phyloP scores from a whole-genome alignment of 768 basidiomycete species.

The Suillus bovinus region DNA sequence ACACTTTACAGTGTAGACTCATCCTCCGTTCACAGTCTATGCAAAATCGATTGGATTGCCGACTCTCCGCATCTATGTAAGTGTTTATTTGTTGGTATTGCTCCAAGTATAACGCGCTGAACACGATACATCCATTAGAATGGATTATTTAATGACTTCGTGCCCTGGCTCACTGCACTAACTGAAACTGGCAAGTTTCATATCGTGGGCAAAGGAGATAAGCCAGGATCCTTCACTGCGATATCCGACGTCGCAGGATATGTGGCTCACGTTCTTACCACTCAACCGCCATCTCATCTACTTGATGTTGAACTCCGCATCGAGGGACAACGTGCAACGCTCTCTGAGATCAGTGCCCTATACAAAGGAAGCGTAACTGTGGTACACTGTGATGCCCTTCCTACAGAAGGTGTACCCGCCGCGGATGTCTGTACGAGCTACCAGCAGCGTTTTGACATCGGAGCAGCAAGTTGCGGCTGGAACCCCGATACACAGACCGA shows the following conservation, averaged over 20 bases:
- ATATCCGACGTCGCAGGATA: conserved; percentile 29
- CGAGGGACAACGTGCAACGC: conserved; percentile 22
- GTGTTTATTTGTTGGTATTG: conserved; percentile 19
- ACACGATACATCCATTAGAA: conserved; percentile 15
- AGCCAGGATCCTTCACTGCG: conserved; percentile 23
- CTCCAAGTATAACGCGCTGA: background rate
- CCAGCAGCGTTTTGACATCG: conserved; percentile 18
- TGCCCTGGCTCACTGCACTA: conserved; percentile 18
- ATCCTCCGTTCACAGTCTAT: conserved; percentile 13
- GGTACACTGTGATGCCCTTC: conserved; percentile 17
- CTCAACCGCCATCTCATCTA: conserved; percentile 14
- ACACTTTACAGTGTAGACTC: background rate
- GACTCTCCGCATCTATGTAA: conserved; percentile 4
- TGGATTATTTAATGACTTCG: conserved; percentile 21
- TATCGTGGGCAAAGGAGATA: conserved; percentile 26
- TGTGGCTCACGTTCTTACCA: conserved; percentile 25
- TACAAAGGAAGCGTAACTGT: conserved; percentile 5
- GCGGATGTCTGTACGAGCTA: conserved; percentile 16
- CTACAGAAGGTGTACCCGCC: conserved; percentile 4
- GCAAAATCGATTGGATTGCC: conserved; percentile 23
- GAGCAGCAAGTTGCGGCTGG: conserved; percentile 23
- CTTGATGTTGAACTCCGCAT: conserved; percentile 22
- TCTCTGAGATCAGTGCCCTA: conserved; percentile 16
- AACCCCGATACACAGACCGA: conserved; percentile 15
- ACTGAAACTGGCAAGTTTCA: conserved; percentile 19